Evolutionary conservation across 148 eudicot genomes (phyloP), one percentile per base, ranked within the genome.

Genomic region (Persicaria tinctoria): DNA sequence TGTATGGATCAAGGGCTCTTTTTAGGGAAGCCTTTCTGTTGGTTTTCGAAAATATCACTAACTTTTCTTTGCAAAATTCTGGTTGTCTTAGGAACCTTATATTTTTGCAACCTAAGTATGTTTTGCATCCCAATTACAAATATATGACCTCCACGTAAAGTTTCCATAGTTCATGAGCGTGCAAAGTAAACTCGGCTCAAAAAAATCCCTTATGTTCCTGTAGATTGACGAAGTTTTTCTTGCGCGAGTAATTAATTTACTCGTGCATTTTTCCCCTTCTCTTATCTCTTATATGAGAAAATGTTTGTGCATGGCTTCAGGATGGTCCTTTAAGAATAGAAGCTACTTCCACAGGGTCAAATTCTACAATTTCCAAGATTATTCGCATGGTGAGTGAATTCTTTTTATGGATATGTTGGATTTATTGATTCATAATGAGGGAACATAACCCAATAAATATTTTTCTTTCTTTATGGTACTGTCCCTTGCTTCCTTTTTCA

Each of bases 301-400:
- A 18, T 49, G 44, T 73, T 41, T 74, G 53, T 18, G 44, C 38
- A 53, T 60, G 73, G 17, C 79, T 84, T 71, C 89, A 91, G 98
- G 98, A 89, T 85, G 98, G 98, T 80, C 98, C 98, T 48, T 75
- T 93, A 75, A 93, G 90, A 79, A 79, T 93, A 80, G 93, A 86
- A 84, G 94, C 98, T 72, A 84, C 89, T 80, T 88, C 93, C 78
- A 91, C 98, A 6, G 97, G 98, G 69, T 88, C 97, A 80, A 88
- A 91, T 80, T 93, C 98, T 76, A 89, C 93, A 74, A 93, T 93
- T 76, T 82, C 97, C 68, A 91, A 91, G 86, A 91, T 93, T 78
- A 87, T 93, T 80, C 85, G 81, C 76, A 82, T 89, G 98, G 97
- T 93, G 23, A 79, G 82, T 75, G 48, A 70, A 75, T 46, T 0